Conservation (phyloP, 108 stramenopile genomes). For the Bacterosira constricta region DNA sequence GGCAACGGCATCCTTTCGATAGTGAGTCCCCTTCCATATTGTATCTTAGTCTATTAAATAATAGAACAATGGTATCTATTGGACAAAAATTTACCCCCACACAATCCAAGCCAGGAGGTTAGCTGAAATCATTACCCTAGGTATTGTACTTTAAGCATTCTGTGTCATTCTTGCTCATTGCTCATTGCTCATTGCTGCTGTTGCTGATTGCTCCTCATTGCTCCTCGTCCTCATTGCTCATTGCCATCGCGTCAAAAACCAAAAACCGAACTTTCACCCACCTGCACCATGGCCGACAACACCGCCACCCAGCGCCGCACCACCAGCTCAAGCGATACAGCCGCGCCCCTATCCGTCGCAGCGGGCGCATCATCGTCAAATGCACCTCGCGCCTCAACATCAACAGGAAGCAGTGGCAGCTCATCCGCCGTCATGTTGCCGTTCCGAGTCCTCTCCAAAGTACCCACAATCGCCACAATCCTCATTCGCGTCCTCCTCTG, state of each 20-base stretch:
- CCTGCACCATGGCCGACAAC: constrained; percentile 1
- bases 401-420: neutral
- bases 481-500: constrained; percentile 53
- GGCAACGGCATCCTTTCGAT: no score
- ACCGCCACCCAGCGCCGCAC: neutral
- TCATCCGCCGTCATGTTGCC: neutral
- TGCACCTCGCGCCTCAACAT: neutral
- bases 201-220: neutral
- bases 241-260: no score
- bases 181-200: neutral
- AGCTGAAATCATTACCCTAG: neutral
- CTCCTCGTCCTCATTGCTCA: no score
- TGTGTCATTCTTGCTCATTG: neutral
- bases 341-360: neutral
- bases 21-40: no score
- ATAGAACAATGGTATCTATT: no score
- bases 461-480: constrained; percentile 33
- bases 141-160: neutral
- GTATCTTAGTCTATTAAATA: no score
- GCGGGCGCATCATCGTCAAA: neutral
- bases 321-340: neutral
- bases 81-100: no score
- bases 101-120: neutral
- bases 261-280: no score
- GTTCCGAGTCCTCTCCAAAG: constrained; percentile 13